These are phyloP conservation scores for Tricholoma sp. DNA, from an alignment of 768 basidiomycete genomes.

Conservation along the genomic window DNA sequence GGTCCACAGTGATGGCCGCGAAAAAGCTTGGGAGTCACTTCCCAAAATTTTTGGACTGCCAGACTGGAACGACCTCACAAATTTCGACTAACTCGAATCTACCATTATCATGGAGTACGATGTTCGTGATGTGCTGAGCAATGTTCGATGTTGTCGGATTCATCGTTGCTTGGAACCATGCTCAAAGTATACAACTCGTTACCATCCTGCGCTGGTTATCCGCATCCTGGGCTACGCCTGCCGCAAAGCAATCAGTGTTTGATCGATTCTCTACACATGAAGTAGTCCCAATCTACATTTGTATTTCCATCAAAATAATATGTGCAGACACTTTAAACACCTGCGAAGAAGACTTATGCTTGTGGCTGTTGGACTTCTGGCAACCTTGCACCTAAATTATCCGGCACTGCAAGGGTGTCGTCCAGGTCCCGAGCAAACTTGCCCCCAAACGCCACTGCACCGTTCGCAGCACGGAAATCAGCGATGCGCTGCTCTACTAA, in stretches of 20 bases:
- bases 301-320: too few species aligned
- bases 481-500: slow-evolving; percentile 88
- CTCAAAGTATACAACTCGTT: too few species aligned
- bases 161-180: too few species aligned
- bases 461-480: slow-evolving; percentile 67
- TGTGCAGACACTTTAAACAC: background rate
- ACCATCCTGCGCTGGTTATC: too few species aligned
- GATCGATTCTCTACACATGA: too few species aligned
- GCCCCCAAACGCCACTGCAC: slow-evolving; percentile 88
- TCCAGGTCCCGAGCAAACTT: slow-evolving; percentile 63
- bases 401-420: slow-evolving; percentile 64
- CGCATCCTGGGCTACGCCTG: too few species aligned
- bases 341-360: background rate
- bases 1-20: background rate
- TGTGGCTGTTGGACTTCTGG: slow-evolving; percentile 21
- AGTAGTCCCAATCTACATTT: too few species aligned
- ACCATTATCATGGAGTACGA: too few species aligned
- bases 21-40: background rate
- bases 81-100: background rate
- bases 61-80: background rate
- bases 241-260: too few species aligned
- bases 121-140: too few species aligned
- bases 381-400: slow-evolving; percentile 61
- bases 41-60: background rate
- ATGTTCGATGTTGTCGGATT: too few species aligned